Conservation (phyloP, 1,139 yeast species). For the Magnusiomyces fungicola region DNA sequence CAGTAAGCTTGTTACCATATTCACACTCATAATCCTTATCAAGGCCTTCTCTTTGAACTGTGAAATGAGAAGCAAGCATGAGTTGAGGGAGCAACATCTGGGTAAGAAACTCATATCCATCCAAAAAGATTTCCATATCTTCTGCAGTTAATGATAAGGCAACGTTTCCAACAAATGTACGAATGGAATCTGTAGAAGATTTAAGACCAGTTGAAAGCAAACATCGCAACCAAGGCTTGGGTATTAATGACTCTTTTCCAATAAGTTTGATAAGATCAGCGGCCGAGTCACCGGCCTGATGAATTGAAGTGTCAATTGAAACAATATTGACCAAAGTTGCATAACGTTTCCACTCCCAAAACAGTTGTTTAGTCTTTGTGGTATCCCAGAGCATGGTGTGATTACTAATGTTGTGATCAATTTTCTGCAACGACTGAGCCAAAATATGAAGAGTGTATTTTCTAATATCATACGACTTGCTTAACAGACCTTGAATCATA, state of each 20-base stretch:
- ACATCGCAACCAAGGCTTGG: slow-evolving; percentile 64
- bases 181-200: slow-evolving; percentile 74
- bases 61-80: slow-evolving; percentile 58
- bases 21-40: slow-evolving; percentile 40
- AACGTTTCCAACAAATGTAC: slow-evolving; percentile 54
- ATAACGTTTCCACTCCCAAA: slow-evolving; percentile 63
- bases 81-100: slow-evolving; percentile 53
- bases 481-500: slow-evolving; percentile 51
- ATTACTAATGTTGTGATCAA: slow-evolving; percentile 38
- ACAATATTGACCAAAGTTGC: slow-evolving; percentile 71
- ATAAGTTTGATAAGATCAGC: slow-evolving; percentile 54
- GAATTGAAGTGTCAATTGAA: slow-evolving; percentile 78
- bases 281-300: slow-evolving; percentile 77
- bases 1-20: slow-evolving; percentile 48
- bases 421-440: slow-evolving; percentile 49
- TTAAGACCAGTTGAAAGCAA: slow-evolving; percentile 67
- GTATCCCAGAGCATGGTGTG: slow-evolving; percentile 43
- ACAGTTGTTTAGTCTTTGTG: slow-evolving; percentile 21
- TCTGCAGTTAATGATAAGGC: slow-evolving; percentile 47
- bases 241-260: slow-evolving; percentile 45
- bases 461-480: slow-evolving; percentile 58
- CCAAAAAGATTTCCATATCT: slow-evolving; percentile 36
- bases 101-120: slow-evolving; percentile 42
- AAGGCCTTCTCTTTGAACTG: slow-evolving; percentile 21
- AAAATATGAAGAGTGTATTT: slow-evolving; percentile 66